phyloP scores from a whole-genome alignment of 2,329 filamentous ascomycete species.

The Rutstroemia sp. region DNA sequence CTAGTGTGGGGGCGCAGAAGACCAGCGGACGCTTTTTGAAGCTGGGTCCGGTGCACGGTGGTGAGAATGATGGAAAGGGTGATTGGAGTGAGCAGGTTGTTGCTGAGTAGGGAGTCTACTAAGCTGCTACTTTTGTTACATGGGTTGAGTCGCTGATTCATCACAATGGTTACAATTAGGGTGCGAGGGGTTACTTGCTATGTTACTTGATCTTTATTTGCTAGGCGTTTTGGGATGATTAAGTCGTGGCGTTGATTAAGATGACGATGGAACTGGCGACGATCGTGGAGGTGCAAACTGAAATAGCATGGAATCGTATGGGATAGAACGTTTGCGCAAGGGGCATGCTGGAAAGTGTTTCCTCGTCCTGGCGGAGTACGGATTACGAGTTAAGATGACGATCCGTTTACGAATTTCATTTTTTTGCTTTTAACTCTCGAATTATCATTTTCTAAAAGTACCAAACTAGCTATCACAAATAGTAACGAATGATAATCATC shows the following conservation, averaged over 20 bases:
- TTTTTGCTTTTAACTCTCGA: neutral
- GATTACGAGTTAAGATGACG: neutral
- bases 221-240: neutral
- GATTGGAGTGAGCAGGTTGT: slow-evolving; percentile 25
- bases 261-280: neutral
- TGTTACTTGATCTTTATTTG: too few species aligned
- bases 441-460: too few species aligned
- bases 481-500: too few species aligned
- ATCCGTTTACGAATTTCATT: neutral
- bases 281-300: neutral
- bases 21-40: slow-evolving; percentile 20
- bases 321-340: neutral
- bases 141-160: neutral
- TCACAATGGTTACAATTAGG: too few species aligned
- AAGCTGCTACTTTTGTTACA: neutral
- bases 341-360: neutral
- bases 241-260: neutral
- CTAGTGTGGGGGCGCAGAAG: slow-evolving; percentile 3
- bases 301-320: neutral
- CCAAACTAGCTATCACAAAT: too few species aligned
- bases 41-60: slow-evolving; percentile 24
- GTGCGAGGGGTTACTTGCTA: too few species aligned
- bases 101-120: neutral
- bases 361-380: neutral
- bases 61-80: slow-evolving; percentile 15